Conservation (phyloP, 805 yeast genomes). For the Lipomyces japonicus region DNA sequence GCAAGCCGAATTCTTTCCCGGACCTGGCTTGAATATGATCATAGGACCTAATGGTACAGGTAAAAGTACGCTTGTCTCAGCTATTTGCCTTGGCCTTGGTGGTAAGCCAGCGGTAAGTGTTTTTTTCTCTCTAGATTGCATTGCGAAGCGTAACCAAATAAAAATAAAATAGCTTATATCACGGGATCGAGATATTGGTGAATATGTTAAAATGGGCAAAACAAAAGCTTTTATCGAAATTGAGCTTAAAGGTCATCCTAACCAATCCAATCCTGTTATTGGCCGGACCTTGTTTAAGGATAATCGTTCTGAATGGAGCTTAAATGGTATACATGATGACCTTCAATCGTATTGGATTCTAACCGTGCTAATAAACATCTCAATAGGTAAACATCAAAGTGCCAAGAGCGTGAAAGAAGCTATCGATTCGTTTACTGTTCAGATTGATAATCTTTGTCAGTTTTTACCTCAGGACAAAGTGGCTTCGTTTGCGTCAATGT, state of each 20-base stretch:
- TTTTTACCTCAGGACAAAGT: conserved; percentile 94
- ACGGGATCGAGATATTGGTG: conserved; percentile 55
- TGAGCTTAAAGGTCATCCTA: conserved; percentile 44
- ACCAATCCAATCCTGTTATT: conserved; percentile 35
- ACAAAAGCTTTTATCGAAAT: conserved; percentile 48
- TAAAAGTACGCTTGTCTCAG: conserved; percentile 88
- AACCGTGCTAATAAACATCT: not conserved
- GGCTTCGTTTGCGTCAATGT: conserved; percentile 79
- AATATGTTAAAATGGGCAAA: conserved; percentile 70
- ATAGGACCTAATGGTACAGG: conserved; percentile 98
- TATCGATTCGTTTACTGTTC: conserved; percentile 60
- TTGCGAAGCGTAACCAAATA: not conserved
- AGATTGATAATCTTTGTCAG: conserved; percentile 87
- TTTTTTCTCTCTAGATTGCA: conserved; percentile 14
- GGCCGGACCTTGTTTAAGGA: conserved; percentile 39
- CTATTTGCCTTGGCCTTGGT: conserved; percentile 82
- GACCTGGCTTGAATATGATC: conserved; percentile 84
- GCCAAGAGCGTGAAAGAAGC: conserved; percentile 42
- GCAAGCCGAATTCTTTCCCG: conserved; percentile 60
- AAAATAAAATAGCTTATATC: conserved; percentile 49
- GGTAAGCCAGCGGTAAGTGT: conserved; percentile 57
- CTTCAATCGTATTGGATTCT: not conserved
- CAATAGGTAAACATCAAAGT: conserved; percentile 29
- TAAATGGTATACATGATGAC: conserved; percentile 34
- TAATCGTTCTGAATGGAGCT: conserved; percentile 32